These are phyloP conservation scores for Citrus medica DNA, from an alignment of 345 rosid genomes.

Conservation along the genomic window DNA sequence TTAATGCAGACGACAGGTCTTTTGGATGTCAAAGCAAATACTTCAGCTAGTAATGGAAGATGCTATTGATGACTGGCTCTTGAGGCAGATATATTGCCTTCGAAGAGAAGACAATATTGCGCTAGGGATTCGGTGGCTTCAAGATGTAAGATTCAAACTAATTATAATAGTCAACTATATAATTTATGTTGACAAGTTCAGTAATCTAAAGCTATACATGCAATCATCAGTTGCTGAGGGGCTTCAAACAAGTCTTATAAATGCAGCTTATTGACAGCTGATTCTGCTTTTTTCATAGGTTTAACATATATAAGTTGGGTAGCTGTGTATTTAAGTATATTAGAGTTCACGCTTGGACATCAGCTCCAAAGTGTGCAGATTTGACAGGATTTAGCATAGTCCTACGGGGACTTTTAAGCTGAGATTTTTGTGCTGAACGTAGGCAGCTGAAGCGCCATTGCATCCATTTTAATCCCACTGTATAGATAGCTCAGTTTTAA, in stretches of 20 bases:
- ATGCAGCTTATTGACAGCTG: not conserved
- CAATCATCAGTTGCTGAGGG: not conserved
- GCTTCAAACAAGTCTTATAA: not conserved
- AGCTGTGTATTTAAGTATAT: not conserved
- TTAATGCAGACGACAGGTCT: constrained; percentile 82
- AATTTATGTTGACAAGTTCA: not conserved
- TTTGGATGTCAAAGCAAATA: constrained; percentile 97
- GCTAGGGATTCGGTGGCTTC: constrained; percentile 77
- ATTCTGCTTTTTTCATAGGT: not conserved
- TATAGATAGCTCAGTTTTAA: not conserved
- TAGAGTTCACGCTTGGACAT: not conserved
- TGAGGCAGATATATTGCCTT: constrained; percentile 85
- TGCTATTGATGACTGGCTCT: constrained; percentile 96
- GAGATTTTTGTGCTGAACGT: not conserved
- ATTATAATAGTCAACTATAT: not conserved
- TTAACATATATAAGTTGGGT: not conserved
- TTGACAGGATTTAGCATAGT: not conserved
- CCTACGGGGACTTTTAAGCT: not conserved
- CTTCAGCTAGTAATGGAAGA: constrained; percentile 95
- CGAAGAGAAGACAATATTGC: constrained; percentile 79
- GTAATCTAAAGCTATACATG: not conserved
- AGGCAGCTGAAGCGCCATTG: not conserved
- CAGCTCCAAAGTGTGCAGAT: not conserved
- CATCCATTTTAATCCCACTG: not conserved
- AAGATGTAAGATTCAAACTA: constrained; percentile 68